These are phyloP conservation scores for Cladosporium oxysporum DNA, from an alignment of 2,329 filamentous ascomycete genomes.

Conservation along the genomic window DNA sequence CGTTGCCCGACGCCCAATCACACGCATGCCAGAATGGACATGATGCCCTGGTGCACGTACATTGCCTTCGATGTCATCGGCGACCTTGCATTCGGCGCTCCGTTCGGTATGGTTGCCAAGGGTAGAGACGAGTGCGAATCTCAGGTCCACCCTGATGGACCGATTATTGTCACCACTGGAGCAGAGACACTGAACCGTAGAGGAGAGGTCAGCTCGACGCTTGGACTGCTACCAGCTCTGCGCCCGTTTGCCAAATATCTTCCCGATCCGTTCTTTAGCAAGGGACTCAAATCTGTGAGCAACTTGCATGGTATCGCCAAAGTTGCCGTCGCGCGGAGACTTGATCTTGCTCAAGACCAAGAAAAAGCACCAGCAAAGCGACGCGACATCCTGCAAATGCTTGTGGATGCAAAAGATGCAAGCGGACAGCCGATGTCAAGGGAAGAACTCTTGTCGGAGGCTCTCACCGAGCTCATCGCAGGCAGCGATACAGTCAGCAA, in stretches of 20 bases:
- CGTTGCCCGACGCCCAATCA: constrained; percentile 14
- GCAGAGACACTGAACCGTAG: constrained; percentile 29
- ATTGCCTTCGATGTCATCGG: constrained; percentile 32
- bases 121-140: constrained; percentile 30
- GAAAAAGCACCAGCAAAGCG: constrained; percentile 20
- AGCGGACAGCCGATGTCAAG: constrained; percentile 34
- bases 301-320: constrained; percentile 31
- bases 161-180: constrained; percentile 25
- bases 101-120: constrained; percentile 32
- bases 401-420: constrained; percentile 35
- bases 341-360: constrained; percentile 21
- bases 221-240: constrained; percentile 25
- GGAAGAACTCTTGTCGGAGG: constrained; percentile 37
- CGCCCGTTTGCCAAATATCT: constrained; percentile 28
- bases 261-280: constrained; percentile 31
- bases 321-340: constrained; percentile 36
- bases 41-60: constrained; percentile 32
- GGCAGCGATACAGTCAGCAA: constrained; percentile 41
- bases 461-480: constrained; percentile 39
- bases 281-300: constrained; percentile 28
- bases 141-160: constrained; percentile 24
- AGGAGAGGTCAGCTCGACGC: constrained; percentile 30
- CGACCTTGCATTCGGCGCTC: constrained; percentile 31
- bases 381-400: constrained; percentile 37
- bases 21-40: constrained; percentile 26